These are phyloP conservation scores for Russula dissimulans DNA, from an alignment of 768 basidiomycete genomes.

Conservation along the genomic window DNA sequence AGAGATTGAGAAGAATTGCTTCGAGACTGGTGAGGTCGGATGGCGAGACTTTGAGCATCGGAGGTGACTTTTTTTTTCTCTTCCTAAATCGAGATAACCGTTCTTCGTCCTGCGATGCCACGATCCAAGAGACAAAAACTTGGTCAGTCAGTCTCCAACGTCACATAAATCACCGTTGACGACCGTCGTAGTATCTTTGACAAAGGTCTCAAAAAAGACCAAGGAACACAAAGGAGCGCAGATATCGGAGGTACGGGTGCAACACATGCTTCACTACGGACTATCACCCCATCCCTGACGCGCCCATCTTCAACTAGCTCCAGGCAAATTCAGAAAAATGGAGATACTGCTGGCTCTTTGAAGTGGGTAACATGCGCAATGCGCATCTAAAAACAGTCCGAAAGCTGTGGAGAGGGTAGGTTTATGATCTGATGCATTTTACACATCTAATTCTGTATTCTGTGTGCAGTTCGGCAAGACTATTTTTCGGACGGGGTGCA, in stretches of 20 bases:
- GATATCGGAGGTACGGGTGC: slow-evolving; percentile 59
- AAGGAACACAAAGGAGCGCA: slow-evolving; percentile 81
- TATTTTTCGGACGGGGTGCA: slow-evolving; percentile 79
- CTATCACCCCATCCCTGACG: background rate
- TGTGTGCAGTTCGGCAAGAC: slow-evolving; percentile 60
- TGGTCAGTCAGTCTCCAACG: slow-evolving; percentile 43
- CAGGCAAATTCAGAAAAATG: slow-evolving; percentile 81
- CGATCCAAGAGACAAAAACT: slow-evolving; percentile 83
- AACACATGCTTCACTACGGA: background rate
- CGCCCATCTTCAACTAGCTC: slow-evolving; percentile 39
- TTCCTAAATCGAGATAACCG: slow-evolving; percentile 20
- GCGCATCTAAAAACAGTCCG: slow-evolving; percentile 89
- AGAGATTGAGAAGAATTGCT: slow-evolving; percentile 66
- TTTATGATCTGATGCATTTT: slow-evolving; percentile 7
- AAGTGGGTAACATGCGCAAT: slow-evolving; percentile 93
- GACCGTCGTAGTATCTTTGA: slow-evolving; percentile 63
- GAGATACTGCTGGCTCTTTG: slow-evolving; percentile 93
- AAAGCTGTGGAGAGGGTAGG: slow-evolving; percentile 87
- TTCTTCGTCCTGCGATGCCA: slow-evolving; percentile 49
- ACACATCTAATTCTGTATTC: slow-evolving; percentile 10
- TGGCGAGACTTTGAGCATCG: slow-evolving; percentile 28
- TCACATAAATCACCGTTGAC: slow-evolving; percentile 10
- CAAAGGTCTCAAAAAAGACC: slow-evolving; percentile 91
- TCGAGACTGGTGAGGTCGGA: slow-evolving; percentile 61
- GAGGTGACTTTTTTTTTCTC: background rate